Conservation (phyloP, 2,329 filamentous ascomycete genomes). For the Biscogniauxia mediterranea region DNA sequence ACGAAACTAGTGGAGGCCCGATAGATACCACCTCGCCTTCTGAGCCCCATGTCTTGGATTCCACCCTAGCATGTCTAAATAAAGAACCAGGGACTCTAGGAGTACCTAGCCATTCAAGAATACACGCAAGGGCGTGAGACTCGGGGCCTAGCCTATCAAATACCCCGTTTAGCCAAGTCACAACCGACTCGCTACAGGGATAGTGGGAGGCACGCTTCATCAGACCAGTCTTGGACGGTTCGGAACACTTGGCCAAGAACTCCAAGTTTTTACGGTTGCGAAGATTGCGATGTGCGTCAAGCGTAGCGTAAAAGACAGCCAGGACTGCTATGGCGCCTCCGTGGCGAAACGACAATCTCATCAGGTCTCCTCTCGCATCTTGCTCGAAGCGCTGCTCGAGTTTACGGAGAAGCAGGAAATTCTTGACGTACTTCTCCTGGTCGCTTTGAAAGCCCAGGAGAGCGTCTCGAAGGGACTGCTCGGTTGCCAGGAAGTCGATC, state of each 20-base stretch:
- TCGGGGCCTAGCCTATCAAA: too few relatives aligned
- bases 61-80: too few relatives aligned
- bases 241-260: constrained; percentile 1
- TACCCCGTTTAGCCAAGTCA: too few relatives aligned
- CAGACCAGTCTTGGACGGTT: too few relatives aligned
- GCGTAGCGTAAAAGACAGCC: constrained; percentile 10
- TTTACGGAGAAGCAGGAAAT: constrained; percentile 4
- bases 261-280: constrained; percentile 9
- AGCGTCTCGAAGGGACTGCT: constrained; percentile 5
- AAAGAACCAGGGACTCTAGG: too few relatives aligned
- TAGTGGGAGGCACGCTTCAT: too few relatives aligned
- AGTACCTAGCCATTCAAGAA: too few relatives aligned
- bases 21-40: too few relatives aligned
- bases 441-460: constrained; percentile 5
- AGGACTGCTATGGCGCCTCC: constrained; percentile 6
- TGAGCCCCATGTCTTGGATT: too few relatives aligned
- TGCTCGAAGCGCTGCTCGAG: constrained; percentile 4
- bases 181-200: too few relatives aligned
- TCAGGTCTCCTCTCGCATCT: constrained; percentile 3
- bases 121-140: too few relatives aligned
- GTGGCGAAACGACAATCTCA: constrained; percentile 1
- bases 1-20: too few relatives aligned
- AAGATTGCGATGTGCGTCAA: constrained; percentile 8
- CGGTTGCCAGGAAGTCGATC: constrained; percentile 4
- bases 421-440: constrained; percentile 5